phyloP scores from a whole-genome alignment of 768 basidiomycete species.

The Dacryopinax primogenitus region DNA sequence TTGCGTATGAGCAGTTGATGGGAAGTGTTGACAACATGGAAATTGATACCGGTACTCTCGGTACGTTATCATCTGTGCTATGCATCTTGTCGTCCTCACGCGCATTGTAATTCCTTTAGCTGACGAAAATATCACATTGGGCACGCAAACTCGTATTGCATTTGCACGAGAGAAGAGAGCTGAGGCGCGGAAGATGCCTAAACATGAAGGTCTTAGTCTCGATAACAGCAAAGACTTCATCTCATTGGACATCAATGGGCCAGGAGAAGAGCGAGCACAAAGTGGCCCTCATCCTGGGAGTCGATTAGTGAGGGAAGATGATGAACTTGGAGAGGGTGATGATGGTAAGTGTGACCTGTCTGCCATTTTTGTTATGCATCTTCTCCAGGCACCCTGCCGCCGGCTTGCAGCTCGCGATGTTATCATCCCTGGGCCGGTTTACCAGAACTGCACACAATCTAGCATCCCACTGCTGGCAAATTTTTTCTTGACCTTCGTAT shows the following conservation, averaged over 20 bases:
- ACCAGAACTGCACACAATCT: too few species aligned
- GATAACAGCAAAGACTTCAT: constrained; percentile 50
- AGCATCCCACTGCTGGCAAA: too few species aligned
- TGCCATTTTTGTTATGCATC: background rate
- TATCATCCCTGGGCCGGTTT: too few species aligned
- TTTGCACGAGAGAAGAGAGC: constrained; percentile 63
- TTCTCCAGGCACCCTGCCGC: background rate
- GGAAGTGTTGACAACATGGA: constrained; percentile 1
- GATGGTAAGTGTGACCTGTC: constrained; percentile 45
- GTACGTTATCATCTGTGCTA: constrained; percentile 5
- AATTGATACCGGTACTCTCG: background rate
- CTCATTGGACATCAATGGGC: constrained; percentile 46
- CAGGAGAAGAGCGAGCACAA: constrained; percentile 37
- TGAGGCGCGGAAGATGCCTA: constrained; percentile 28
- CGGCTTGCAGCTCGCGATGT: background rate
- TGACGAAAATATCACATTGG: constrained; percentile 40
- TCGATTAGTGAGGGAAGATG: constrained; percentile 69
- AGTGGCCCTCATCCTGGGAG: constrained; percentile 77
- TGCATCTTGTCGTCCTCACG: constrained; percentile 23
- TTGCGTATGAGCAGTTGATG: background rate
- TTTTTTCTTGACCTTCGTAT: too few species aligned
- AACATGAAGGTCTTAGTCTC: background rate
- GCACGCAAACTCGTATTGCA: constrained; percentile 55
- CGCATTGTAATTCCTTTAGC: constrained; percentile 19
- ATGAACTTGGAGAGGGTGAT: constrained; percentile 76